These are phyloP conservation scores for Penicillium cosmopolitanum DNA, from an alignment of 495 filamentous ascomycete species.

Conservation along the genomic window DNA sequence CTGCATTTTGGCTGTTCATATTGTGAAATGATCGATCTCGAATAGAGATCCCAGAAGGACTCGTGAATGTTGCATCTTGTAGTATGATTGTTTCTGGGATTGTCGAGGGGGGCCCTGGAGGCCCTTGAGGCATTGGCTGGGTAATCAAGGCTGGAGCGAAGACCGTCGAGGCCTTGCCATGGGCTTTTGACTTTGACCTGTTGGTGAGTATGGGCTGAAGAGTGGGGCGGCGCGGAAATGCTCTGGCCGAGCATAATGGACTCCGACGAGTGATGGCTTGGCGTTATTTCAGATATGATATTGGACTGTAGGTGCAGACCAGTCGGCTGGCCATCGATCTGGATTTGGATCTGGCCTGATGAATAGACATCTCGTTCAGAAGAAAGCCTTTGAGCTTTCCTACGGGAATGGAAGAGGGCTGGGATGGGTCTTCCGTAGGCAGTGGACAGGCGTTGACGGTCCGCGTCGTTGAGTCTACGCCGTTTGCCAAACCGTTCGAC, in stretches of 20 bases:
- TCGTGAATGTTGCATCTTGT: neutral
- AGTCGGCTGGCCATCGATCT: slow-evolving; percentile 29
- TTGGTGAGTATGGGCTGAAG: neutral
- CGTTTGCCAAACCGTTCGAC: slow-evolving; percentile 42
- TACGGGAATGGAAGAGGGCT: slow-evolving; percentile 4
- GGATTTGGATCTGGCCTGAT: slow-evolving; percentile 29
- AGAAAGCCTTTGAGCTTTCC: neutral
- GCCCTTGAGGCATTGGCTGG: neutral
- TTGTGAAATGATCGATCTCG: neutral
- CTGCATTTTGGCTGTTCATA: neutral
- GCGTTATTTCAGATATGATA: slow-evolving; percentile 5
- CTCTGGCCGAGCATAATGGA: slow-evolving; percentile 41
- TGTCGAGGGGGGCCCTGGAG: neutral
- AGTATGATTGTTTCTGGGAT: slow-evolving; percentile 1
- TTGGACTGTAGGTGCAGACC: neutral
- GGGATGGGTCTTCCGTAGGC: slow-evolving; percentile 3
- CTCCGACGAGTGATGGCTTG: slow-evolving; percentile 33
- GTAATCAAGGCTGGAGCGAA: neutral
- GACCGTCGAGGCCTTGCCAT: neutral
- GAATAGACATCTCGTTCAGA: slow-evolving; percentile 11
- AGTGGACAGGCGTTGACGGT: slow-evolving; percentile 32
- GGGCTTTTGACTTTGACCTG: neutral
- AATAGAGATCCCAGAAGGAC: neutral
- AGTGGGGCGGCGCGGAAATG: neutral
- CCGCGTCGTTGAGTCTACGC: slow-evolving; percentile 38